Percentiles rank a stretch among this genome's conserved stretches.
Evolutionary conservation across 2,329 filamentous ascomycete species (phyloP).

Genomic region (Talaromyces albobiverticillius): DNA sequence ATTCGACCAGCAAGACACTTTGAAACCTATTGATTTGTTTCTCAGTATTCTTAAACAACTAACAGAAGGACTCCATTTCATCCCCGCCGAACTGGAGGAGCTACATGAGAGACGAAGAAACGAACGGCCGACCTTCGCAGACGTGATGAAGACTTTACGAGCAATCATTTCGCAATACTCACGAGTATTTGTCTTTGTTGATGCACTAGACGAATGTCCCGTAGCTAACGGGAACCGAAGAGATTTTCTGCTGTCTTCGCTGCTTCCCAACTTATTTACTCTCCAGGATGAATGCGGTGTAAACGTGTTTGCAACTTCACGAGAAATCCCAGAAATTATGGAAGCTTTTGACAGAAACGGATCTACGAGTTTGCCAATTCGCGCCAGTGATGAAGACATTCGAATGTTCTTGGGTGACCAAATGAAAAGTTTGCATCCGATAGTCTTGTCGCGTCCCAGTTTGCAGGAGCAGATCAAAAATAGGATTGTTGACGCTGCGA

Average conservation of each 20-base stretch:
- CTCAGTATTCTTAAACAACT: conserved; percentile 1
- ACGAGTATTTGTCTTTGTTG: conserved; percentile 1
- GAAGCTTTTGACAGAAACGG: background rate
- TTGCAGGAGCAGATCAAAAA: conserved; percentile 1
- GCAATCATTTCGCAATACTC: background rate
- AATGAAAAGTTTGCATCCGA: background rate
- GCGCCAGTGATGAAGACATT: conserved; percentile 6
- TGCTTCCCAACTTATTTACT: background rate
- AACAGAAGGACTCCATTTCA: background rate
- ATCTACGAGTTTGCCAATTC: background rate
- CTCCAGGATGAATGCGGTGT: background rate
- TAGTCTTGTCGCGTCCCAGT: background rate
- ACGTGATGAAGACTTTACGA: background rate
- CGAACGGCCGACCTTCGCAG: background rate
- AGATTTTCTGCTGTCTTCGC: background rate
- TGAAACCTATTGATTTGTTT: background rate
- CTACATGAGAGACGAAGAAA: background rate
- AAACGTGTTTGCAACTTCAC: conserved; percentile 9
- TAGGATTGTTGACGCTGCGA: conserved; percentile 1
- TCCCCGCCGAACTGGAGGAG: background rate
- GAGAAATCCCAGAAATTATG: conserved; percentile 7
- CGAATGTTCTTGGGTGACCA: background rate
- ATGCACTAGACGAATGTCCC: conserved; percentile 8
- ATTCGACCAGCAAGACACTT: background rate
- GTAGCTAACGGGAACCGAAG: background rate